These are phyloP conservation scores for Colletotrichum gigasporum DNA, from an alignment of 2,329 filamentous ascomycete species.

Conservation along the genomic window DNA sequence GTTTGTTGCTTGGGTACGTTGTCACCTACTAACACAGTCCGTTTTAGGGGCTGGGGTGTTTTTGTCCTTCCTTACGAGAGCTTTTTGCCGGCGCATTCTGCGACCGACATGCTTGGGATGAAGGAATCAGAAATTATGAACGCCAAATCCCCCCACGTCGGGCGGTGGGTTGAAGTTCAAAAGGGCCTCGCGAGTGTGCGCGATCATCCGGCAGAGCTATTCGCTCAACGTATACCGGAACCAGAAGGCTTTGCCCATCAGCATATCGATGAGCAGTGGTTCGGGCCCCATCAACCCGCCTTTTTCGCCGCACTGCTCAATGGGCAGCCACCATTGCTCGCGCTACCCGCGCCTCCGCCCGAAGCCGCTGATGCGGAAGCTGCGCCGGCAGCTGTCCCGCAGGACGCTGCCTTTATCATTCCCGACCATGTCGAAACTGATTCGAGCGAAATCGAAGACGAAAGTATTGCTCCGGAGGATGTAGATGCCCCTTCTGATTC, in stretches of 20 bases:
- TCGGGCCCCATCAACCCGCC: slow-evolving; percentile 2
- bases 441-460: slow-evolving; percentile 30
- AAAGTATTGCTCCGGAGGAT: slow-evolving; percentile 33
- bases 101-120: slow-evolving; percentile 17
- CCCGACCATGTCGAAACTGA: too few species aligned
- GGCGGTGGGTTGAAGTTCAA: slow-evolving; percentile 27
- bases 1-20: background rate
- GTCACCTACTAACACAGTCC: background rate
- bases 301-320: background rate
- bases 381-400: background rate
- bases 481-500: slow-evolving; percentile 9
- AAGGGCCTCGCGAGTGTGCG: slow-evolving; percentile 19
- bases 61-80: slow-evolving; percentile 54
- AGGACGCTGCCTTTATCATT: background rate
- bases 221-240: slow-evolving; percentile 7
- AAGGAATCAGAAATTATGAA: slow-evolving; percentile 4
- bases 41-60: slow-evolving; percentile 58
- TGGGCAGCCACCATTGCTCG: slow-evolving; percentile 4
- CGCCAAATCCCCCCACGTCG: slow-evolving; percentile 10
- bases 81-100: slow-evolving; percentile 48
- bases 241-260: background rate
- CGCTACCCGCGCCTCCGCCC: background rate
- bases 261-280: background rate
- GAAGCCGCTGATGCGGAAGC: background rate
- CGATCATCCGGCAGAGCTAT: slow-evolving; percentile 21